phyloP scores from a whole-genome alignment of 2,329 filamentous ascomycete genomes.

The Pseudogymnoascus sp. region DNA sequence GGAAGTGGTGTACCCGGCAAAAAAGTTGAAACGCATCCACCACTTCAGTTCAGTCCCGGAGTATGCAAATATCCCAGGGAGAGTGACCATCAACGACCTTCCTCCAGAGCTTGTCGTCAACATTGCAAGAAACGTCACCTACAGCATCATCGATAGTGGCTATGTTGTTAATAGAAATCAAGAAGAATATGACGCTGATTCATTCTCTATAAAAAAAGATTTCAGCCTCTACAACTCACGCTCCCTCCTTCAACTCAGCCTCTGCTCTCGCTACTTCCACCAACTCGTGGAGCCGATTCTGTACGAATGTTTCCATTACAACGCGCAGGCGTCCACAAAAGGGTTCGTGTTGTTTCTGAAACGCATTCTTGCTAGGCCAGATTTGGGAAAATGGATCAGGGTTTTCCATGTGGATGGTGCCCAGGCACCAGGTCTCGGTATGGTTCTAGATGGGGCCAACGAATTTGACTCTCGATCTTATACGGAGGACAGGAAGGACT shows the following conservation, averaged over 20 bases:
- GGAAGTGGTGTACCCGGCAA: neutral
- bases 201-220: neutral
- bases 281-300: neutral
- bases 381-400: neutral
- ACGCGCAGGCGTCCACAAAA: neutral
- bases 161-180: neutral
- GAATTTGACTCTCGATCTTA: neutral
- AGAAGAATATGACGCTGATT: too few species aligned
- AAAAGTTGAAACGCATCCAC: neutral
- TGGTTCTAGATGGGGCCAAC: neutral
- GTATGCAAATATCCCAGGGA: neutral
- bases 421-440: neutral
- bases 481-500: neutral
- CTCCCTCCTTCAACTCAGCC: neutral
- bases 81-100: neutral
- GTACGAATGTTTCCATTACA: neutral
- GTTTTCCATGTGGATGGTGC: neutral
- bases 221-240: neutral
- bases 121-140: neutral
- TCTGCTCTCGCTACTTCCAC: neutral
- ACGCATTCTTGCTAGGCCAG: neutral
- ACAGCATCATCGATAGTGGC: neutral
- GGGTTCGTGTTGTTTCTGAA: neutral
- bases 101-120: neutral
- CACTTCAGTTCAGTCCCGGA: neutral